Evolutionary conservation across 257 asterid genomes (phyloP), one percentile per base, ranked within the genome.

Genomic region (Verbena officinalis): DNA sequence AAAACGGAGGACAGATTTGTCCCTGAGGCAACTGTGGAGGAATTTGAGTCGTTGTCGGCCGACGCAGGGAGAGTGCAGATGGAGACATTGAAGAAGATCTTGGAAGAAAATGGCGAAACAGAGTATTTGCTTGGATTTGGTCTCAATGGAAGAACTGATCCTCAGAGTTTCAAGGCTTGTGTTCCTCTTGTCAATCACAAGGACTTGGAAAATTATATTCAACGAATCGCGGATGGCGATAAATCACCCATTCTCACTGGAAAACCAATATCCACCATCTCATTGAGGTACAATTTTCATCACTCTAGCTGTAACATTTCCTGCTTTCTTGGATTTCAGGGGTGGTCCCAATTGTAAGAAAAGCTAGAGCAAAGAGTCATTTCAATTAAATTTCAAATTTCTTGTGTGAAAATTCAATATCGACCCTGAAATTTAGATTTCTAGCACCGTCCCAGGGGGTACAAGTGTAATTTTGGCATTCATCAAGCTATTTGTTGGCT

Each of bases 51-150:
- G n/a, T 45, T 87, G 65, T 64, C 95, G 0, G 68, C 3, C 70
- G 88, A 87, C 52, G 88, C 95, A 21, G 86, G 71, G 43, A 85
- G 81, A 51, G 81, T 87, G 60, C 97, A 90, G 75, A 61, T 52
- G 65, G 95, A 83, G 70, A 81, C 88, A 2, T 79, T 90, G 21
- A 64, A 59, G 83, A 83, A 44, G 55, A 90, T 90, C 67, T 84
- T 90, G 66, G 74, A 87, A 75, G 84, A 85, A 62, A 90, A 87
- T 75, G 84, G 88, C 14, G 83, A 55, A 30, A 80, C 86, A 34
- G 95, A 77, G 86, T 87, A 90, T 45, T 48, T 90, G 51, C 70
- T 53, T 5, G 57, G 66, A 61, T 90, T 83, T 79, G 86, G 86
- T 34, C 87, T 90, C 3, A 62, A 75, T 67, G 95, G 89, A 70